Evolutionary conservation across 768 basidiomycete species (phyloP).

Genomic region (Cystobasidiopsis lactophilus): DNA sequence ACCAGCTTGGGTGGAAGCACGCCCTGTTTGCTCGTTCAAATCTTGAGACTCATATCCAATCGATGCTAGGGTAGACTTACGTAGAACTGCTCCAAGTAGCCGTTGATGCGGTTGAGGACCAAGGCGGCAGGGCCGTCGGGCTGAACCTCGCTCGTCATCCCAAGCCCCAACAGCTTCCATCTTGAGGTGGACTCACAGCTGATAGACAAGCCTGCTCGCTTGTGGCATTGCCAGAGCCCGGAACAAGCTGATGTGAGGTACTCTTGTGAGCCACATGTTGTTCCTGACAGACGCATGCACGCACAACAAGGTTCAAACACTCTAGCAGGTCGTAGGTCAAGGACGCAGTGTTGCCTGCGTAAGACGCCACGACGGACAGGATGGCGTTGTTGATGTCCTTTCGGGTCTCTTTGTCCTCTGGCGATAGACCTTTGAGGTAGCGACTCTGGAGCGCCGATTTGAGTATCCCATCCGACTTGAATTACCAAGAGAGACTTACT

Average conservation of each 20-base stretch:
- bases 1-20: background rate
- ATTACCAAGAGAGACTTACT: background rate
- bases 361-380: background rate
- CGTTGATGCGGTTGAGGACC: background rate
- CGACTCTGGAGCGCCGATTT: no score
- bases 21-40: background rate
- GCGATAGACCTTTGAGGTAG: background rate
- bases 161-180: no score
- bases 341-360: background rate
- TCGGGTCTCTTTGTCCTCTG: background rate
- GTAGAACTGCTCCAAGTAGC: slow-evolving; percentile 1
- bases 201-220: background rate
- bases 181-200: background rate
- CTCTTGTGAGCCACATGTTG: no score
- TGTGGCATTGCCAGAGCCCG: background rate
- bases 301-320: background rate
- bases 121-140: background rate
- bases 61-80: background rate
- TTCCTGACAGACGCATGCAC: no score
- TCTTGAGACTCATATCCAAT: background rate
- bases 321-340: background rate
- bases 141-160: no score
- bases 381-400: background rate
- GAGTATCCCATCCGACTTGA: no score
- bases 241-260: no score